Evolutionary conservation across 495 filamentous ascomycete genomes (phyloP), one percentile per base, ranked within the genome.

Genomic region (Letharia lupina): DNA sequence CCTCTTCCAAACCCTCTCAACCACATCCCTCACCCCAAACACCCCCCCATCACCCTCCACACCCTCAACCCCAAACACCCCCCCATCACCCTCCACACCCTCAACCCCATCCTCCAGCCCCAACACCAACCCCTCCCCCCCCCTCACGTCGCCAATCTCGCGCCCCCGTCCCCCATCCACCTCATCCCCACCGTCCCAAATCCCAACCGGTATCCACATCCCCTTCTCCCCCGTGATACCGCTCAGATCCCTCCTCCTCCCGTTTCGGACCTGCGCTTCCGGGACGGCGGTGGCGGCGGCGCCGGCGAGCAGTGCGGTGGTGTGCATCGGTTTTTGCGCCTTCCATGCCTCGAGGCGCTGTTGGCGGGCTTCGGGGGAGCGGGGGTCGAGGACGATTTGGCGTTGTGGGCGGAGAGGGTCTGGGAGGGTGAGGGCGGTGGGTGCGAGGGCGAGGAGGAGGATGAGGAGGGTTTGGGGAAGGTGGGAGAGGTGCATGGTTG

Each of bases 261-360:
- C 37, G 3, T 18, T 11, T 7, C n/a, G 23, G 0, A 37, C 9
- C 13, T 16, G 20, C 1, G 47, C 13, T 8, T 40, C 31, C 1
- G 67, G 13, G 2, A 56, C n/a, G 0, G 67, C 58, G 48, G 64
- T 66, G 13, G 68, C 68, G 23, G 68, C 68, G 28, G 66, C 69
- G 40, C 69, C 67, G 45, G 69, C 69, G 35, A 71, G 67, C 23
- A 71, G 61, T 0, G 67, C 69, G 45, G 61, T 67, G 4, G 69
- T 71, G 61, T 69, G 69, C 23, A 71, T n/a, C 5, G 69, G 69
- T 62, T 62, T 64, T 31, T 71, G 66, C 23, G 64, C 52, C 18
- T 56, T 47, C 65, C 64, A 68, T 16, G 57, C 42, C 16, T 62
- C 62, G 48, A 68, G 47, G 57, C 65, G 68, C 18, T 48, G 35